Evolutionary conservation across 495 filamentous ascomycete species (phyloP).

Genomic region (Neurospora sp.): DNA sequence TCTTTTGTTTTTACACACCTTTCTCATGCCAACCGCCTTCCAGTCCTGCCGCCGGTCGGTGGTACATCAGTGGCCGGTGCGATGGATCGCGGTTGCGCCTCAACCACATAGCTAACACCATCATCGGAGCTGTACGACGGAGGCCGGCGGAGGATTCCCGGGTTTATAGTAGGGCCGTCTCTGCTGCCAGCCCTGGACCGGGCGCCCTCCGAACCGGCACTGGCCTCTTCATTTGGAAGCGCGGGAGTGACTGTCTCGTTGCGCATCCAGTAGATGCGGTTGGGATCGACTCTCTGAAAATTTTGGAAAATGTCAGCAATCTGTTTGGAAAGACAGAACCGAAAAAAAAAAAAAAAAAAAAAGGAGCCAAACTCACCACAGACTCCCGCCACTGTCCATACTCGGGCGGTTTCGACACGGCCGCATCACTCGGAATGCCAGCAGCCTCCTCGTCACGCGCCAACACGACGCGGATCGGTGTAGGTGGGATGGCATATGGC

Average conservation of each 20-base stretch:
- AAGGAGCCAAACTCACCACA: constrained; percentile 52
- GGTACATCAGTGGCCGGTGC: constrained; percentile 32
- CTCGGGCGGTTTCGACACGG: constrained; percentile 65
- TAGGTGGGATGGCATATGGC: constrained; percentile 45
- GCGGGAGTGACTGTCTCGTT: constrained; percentile 29
- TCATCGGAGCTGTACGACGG: constrained; percentile 66
- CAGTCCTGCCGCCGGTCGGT: constrained; percentile 25
- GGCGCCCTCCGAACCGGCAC: not conserved
- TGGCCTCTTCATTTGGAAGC: not conserved
- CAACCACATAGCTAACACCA: constrained; percentile 57
- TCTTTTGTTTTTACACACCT: not conserved
- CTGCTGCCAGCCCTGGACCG: constrained; percentile 7
- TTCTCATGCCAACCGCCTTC: constrained; percentile 7
- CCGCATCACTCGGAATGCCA: constrained; percentile 39
- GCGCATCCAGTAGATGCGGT: constrained; percentile 70
- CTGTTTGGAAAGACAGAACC: not conserved
- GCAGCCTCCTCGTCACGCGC: constrained; percentile 52
- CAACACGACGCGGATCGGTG: constrained; percentile 53
- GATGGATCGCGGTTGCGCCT: constrained; percentile 46
- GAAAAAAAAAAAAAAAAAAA: not conserved
- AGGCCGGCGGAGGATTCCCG: constrained; percentile 35
- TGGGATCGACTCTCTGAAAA: constrained; percentile 60
- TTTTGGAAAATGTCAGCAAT: not conserved
- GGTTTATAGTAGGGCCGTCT: not conserved
- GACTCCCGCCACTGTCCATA: constrained; percentile 78